Conservation (phyloP, 345 rosid species). For the Salix suchowensis region DNA sequence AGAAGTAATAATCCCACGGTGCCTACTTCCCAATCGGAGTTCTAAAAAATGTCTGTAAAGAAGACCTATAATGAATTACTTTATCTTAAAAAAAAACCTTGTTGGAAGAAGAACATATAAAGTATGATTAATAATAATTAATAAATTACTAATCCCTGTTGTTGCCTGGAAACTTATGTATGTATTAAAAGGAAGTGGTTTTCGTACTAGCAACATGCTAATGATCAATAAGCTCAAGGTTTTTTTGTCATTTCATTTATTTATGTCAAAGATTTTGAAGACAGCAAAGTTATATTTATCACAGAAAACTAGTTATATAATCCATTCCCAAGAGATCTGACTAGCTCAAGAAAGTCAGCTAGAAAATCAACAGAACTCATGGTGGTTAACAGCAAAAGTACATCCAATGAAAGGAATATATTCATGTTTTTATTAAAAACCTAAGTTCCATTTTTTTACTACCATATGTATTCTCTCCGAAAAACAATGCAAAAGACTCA, state of each 20-base stretch:
- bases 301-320: slow-evolving; percentile 11
- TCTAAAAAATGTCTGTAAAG: background rate
- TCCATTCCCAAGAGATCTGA: slow-evolving; percentile 22
- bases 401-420: slow-evolving; percentile 12
- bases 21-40: background rate
- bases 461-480: slow-evolving; percentile 23
- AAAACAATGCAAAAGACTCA: slow-evolving; percentile 29
- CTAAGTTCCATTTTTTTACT: background rate
- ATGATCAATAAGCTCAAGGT: background rate
- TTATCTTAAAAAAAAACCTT: background rate
- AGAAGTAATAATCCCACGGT: background rate
- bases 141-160: background rate
- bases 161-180: background rate
- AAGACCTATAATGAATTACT: background rate
- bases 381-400: background rate
- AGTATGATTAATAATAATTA: background rate
- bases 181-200: background rate
- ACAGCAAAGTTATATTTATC: slow-evolving; percentile 12
- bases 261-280: slow-evolving; percentile 9
- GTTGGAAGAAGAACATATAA: background rate
- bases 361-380: slow-evolving; percentile 13
- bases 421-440: slow-evolving; percentile 7
- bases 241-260: slow-evolving; percentile 4
- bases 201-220: background rate
- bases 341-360: slow-evolving; percentile 15